Base-by-base conservation (phyloP, 2,329 filamentous ascomycete genomes). In the Pseudonectria buxi region DNA sequence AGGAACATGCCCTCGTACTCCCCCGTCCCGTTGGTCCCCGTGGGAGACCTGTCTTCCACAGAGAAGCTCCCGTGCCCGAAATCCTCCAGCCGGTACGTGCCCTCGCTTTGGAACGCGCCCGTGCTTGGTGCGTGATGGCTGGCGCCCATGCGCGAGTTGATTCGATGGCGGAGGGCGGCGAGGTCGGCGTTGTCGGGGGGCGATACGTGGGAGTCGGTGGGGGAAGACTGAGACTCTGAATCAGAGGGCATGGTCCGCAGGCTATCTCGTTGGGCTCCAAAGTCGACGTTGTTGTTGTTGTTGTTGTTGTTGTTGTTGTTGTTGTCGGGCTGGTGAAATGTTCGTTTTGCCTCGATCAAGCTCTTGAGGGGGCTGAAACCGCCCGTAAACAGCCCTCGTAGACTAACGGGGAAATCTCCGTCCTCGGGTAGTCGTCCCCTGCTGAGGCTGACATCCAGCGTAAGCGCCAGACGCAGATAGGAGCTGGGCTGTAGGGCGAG, bases 391-490 rank as follows among this genome's bases (percentile, higher is more conserved):
- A 66, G 44, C 3, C 50, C 50, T 2, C 61, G 56, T 4, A 66
- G 49, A 22, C 58, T 62, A 7, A 58, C 59, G 1, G 63, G 62
- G 26, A 67, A 65, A 38, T 67, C 63, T 1, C 59, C 55, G 31
- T 65, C 63, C 26, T 60, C 59, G 0, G 60, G 61, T 0, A 67
- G 41, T 2, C 62, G 55, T 2, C 63, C 62, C 37, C 65, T 64
- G 40, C 62, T 65, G 10, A 68, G 55, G 15, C 61, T 63, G 13
- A 67, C 51, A 32, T 67, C 63, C 54, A 68, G 60, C 3, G 63
- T 62, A 49, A 69, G 55, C 4, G 65, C 64, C 4, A 69, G 51
- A 3, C 63, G 61, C 9, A 67, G 51, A 36, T 67, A 67, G 6
- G 56, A 58, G 7, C 56, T 56, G 0, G 64, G 63, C 24, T 66